Percentiles rank a stretch among this genome's conserved stretches.
These are phyloP conservation scores for Mimosa pudica DNA, from an alignment of 306 rosid species.

Conservation along the genomic window DNA sequence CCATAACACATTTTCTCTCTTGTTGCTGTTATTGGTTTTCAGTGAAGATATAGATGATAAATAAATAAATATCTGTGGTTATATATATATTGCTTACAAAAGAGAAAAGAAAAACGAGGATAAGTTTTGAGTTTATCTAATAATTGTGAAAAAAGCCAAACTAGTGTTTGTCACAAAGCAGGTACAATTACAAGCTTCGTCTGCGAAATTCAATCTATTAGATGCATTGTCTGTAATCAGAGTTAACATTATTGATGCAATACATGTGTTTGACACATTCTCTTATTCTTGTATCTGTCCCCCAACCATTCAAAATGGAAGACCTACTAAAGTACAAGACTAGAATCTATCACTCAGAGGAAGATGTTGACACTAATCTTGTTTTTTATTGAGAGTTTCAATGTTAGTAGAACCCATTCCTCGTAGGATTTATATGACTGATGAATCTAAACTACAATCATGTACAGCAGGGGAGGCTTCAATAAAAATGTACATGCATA, in stretches of 20 bases:
- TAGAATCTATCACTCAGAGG: constrained; percentile 38
- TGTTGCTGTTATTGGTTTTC: background rate
- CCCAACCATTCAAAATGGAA: constrained; percentile 53
- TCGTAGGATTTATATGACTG: constrained; percentile 36
- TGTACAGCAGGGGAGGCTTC: constrained; percentile 44
- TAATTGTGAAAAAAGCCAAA: background rate
- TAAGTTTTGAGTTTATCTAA: constrained; percentile 5
- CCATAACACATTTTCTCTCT: background rate
- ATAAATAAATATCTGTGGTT: background rate
- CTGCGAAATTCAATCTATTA: constrained; percentile 28
- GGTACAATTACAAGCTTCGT: constrained; percentile 18
- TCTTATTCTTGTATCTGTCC: constrained; percentile 43
- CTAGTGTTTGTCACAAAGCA: constrained; percentile 16
- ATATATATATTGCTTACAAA: background rate
- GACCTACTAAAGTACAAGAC: constrained; percentile 23
- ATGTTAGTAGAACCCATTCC: constrained; percentile 42
- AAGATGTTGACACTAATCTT: constrained; percentile 66
- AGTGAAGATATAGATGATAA: background rate
- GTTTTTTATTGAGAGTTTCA: constrained; percentile 61
- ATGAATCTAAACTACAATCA: constrained; percentile 34
- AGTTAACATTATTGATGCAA: constrained; percentile 44
- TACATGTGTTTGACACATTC: constrained; percentile 41
- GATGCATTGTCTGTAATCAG: constrained; percentile 38
- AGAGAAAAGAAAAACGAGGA: background rate
- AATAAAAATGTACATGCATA: constrained; percentile 44